Percentiles rank a stretch among this genome's conserved stretches.
Evolutionary conservation across 2,329 filamentous ascomycete species (phyloP).

Genomic region (Fusarium xylarioides): DNA sequence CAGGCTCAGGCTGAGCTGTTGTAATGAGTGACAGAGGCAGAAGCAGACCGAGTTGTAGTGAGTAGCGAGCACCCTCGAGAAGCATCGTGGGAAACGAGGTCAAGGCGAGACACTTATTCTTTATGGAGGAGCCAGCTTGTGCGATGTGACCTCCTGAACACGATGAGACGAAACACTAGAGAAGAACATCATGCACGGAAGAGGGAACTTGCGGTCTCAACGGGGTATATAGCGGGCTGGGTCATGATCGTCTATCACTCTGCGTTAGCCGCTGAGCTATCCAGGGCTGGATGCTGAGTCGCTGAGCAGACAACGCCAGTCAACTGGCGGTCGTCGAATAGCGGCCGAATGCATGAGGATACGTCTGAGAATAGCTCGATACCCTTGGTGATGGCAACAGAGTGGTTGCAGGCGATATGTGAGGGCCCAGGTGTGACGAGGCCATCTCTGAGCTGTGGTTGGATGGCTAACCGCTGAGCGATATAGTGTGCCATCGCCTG

Average conservation of each 20-base stretch:
- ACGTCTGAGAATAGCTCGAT: conserved; percentile 49
- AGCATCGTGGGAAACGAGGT: conserved; percentile 53
- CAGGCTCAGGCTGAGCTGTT: conserved; percentile 45
- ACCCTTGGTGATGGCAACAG: conserved; percentile 43
- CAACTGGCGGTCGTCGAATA: conserved; percentile 40
- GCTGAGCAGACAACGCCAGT: conserved; percentile 43
- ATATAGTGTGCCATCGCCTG: conserved; percentile 29
- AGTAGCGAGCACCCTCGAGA: conserved; percentile 38
- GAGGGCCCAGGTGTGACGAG: conserved; percentile 35
- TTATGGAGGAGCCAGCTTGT: conserved; percentile 47
- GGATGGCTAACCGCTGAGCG: conserved; percentile 54
- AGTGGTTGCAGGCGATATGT: conserved; percentile 42
- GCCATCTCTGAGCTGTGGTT: conserved; percentile 50
- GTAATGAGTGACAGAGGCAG: conserved; percentile 42
- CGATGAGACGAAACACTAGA: conserved; percentile 60
- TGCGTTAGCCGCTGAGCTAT: conserved; percentile 51
- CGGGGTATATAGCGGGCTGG: conserved; percentile 67
- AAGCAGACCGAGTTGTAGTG: conserved; percentile 44
- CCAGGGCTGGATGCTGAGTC: conserved; percentile 55
- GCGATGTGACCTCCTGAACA: conserved; percentile 54
- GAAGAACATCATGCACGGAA: conserved; percentile 56
- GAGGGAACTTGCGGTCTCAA: conserved; percentile 54
- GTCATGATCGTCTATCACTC: conserved; percentile 58
- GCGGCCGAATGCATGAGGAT: conserved; percentile 51
- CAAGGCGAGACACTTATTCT: conserved; percentile 42